A percentile compares a stretch with the other conserved stretches of the same genome.
These are phyloP conservation scores for Rubia balearica DNA, from an alignment of 305 asterid species.

Conservation along the genomic window DNA sequence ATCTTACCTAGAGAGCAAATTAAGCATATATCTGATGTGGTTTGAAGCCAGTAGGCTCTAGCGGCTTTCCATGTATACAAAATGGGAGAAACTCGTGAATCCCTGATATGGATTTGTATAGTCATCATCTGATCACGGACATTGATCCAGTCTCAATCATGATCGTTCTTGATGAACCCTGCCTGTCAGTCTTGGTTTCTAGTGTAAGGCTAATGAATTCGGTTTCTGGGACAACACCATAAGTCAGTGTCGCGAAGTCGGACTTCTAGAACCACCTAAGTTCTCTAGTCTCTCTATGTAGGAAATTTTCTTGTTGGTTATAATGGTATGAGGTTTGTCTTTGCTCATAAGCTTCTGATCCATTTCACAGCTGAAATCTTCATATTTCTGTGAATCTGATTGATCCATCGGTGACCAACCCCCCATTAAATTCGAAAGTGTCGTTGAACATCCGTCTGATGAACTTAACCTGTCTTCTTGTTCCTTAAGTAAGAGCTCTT, in stretches of 20 bases:
- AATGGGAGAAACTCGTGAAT: constrained; percentile 11
- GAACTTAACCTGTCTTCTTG: constrained; percentile 29
- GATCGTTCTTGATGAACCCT: constrained; percentile 18
- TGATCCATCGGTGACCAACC: constrained; percentile 33
- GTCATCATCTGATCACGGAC: constrained; percentile 18
- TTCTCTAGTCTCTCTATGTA: constrained; percentile 56
- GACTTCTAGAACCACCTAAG: constrained; percentile 57
- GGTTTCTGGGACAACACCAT: not conserved
- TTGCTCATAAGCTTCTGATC: constrained; percentile 18
- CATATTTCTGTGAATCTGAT: constrained; percentile 32
- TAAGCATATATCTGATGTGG: constrained; percentile 10
- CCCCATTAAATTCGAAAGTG: constrained; percentile 57
- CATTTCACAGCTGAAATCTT: constrained; percentile 16
- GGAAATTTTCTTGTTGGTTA: constrained; percentile 40
- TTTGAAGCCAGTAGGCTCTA: constrained; percentile 12
- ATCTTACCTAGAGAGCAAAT: constrained; percentile 9
- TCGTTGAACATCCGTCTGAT: constrained; percentile 34
- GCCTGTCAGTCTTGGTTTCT: constrained; percentile 23
- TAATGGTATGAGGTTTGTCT: constrained; percentile 26
- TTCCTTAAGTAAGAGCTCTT: constrained; percentile 27
- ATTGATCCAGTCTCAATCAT: constrained; percentile 15
- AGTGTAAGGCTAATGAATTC: constrained; percentile 13
- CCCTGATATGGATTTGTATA: constrained; percentile 15
- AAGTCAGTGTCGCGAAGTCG: constrained; percentile 59
- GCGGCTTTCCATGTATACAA: constrained; percentile 23